Evolutionary conservation across 768 basidiomycete species (phyloP), one percentile per base, ranked within the genome.

Genomic region (Lentinula detonsa): DNA sequence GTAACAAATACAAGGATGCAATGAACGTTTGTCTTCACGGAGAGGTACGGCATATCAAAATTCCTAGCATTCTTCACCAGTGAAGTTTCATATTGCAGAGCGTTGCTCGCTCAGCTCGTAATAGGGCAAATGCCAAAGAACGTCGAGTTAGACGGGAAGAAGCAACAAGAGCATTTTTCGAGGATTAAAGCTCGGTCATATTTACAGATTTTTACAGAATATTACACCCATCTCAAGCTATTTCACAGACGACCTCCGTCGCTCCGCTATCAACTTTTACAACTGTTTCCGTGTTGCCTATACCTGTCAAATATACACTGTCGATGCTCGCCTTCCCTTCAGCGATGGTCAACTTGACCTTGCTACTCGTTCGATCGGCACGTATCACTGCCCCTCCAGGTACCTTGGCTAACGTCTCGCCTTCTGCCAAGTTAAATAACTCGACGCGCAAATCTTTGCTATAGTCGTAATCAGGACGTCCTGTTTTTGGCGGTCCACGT

Each of bases 1-100:
- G 90, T 70, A 92, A 92, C 67, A 74, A 68, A 61, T 77, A 80
- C 56, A 92, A 92, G 73, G 75, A 83, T 59, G 80, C 83, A 49
- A 75, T 92, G 65, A 90, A 88, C 67, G 74, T 76, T 58, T 92
- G 90, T 74, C 75, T 92, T 59, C 82, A 84, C 62, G 76, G 81
- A 68, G 90, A 91, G 81, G 90, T 91, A 69, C 62, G 75, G 59
- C 18, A 43, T 53, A 31, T 58, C 54, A 21, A n/a, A 37, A 57
- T 28, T 11, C 11, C 62, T 23, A 5, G 13, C 11, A 21, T n/a
- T 33, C 61, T 28, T 49, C 40, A 37, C 28, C 33, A 53, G 52
- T 46, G 21, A 61, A 59, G 46, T 51, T 57, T 57, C 62, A 53
- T 59, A 1, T n/a, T 63, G 53, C 13, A 90, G 89, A 81, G 87